Conservation (phyloP, 2,329 filamentous ascomycete genomes). For the Fusarium zealandicum region DNA sequence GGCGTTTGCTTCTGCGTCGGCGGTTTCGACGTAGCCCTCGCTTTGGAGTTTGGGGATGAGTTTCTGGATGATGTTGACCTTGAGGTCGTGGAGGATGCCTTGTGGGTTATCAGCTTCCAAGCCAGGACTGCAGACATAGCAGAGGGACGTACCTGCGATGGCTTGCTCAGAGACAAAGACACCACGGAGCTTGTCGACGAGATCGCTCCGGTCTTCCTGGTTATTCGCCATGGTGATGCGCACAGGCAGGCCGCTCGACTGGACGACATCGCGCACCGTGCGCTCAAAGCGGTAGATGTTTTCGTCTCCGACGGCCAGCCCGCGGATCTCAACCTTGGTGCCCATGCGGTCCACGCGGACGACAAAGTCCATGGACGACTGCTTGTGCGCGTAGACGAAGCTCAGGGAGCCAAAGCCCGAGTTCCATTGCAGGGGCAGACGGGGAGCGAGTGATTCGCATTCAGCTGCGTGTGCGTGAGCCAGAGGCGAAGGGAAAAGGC, state of each 20-base stretch:
- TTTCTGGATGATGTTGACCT: conserved; percentile 82
- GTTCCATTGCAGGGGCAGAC: conserved; percentile 84
- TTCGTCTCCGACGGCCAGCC: conserved; percentile 80
- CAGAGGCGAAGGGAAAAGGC: background rate
- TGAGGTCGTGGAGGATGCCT: conserved; percentile 76
- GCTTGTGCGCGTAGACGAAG: conserved; percentile 86
- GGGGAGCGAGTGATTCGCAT: conserved; percentile 63
- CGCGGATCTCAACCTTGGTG: conserved; percentile 82
- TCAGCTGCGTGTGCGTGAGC: conserved; percentile 43
- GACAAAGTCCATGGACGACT: conserved; percentile 85
- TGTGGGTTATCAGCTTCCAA: background rate
- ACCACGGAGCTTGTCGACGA: conserved; percentile 58
- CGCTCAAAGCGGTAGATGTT: conserved; percentile 81
- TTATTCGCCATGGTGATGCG: conserved; percentile 59
- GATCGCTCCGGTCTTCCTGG: conserved; percentile 58
- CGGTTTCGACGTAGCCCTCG: conserved; percentile 76
- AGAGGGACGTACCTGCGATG: conserved; percentile 55
- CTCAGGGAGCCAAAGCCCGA: conserved; percentile 72
- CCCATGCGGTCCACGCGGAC: conserved; percentile 84
- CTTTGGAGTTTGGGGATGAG: conserved; percentile 79
- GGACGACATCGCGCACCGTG: conserved; percentile 74
- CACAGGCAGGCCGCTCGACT: conserved; percentile 62
- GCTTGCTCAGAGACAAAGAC: conserved; percentile 78
- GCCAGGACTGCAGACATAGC: background rate
- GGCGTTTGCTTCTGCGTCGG: conserved; percentile 53